These are phyloP conservation scores for Rachicladosporium sp. DNA, from an alignment of 2,329 filamentous ascomycete genomes.

Conservation along the genomic window DNA sequence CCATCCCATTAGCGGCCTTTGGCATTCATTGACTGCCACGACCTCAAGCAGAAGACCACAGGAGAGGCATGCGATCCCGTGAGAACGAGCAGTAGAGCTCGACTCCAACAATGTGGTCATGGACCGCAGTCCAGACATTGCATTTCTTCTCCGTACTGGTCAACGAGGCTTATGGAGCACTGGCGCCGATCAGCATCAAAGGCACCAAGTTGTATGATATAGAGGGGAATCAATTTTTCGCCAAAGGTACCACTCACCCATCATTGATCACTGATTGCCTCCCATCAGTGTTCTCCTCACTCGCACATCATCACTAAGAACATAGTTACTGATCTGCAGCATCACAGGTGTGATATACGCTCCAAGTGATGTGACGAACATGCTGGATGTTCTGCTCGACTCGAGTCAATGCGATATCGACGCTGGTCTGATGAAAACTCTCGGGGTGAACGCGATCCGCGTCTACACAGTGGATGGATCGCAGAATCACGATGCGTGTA, in stretches of 20 bases:
- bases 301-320: too few species aligned
- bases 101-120: too few species aligned
- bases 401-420: constrained; percentile 66
- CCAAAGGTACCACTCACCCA: constrained; percentile 51
- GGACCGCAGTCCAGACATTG: too few species aligned
- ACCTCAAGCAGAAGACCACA: too few species aligned
- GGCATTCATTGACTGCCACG: too few species aligned
- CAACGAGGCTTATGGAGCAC: constrained; percentile 21
- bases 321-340: too few species aligned
- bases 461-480: constrained; percentile 70
- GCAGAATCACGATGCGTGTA: constrained; percentile 64
- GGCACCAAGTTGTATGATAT: constrained; percentile 79
- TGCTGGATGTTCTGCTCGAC: constrained; percentile 47
- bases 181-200: constrained; percentile 46
- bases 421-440: constrained; percentile 61
- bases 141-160: constrained; percentile 2
- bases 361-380: too few species aligned
- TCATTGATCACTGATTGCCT: constrained; percentile 28
- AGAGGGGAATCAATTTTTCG: constrained; percentile 69
- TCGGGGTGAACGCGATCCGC: constrained; percentile 74
- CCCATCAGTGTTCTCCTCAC: too few species aligned
- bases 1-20: too few species aligned
- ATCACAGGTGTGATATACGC: constrained; percentile 23
- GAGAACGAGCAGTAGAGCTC: too few species aligned
- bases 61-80: too few species aligned